Evolutionary conservation across 306 rosid species (phyloP).

Genomic region (Vigna unguiculata): DNA sequence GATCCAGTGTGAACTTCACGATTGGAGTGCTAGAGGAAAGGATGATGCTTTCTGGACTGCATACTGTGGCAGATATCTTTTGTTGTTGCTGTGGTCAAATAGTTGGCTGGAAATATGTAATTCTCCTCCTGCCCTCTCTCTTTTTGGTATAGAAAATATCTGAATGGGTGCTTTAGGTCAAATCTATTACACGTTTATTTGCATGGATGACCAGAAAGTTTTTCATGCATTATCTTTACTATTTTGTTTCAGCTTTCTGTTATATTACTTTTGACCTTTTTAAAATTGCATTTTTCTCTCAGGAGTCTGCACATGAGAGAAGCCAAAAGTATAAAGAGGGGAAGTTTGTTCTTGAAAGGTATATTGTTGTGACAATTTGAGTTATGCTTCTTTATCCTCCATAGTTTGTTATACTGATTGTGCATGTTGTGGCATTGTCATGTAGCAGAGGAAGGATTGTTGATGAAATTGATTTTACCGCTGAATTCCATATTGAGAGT

Average conservation of each 20-base stretch:
- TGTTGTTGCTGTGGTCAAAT: conserved; percentile 95
- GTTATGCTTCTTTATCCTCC: background rate
- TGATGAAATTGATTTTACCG: conserved; percentile 67
- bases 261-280: background rate
- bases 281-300: conserved; percentile 23
- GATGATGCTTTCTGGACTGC: conserved; percentile 84
- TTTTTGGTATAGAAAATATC: background rate
- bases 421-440: conserved; percentile 29
- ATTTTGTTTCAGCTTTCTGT: conserved; percentile 3
- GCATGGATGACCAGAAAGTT: background rate
- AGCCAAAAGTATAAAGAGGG: conserved; percentile 93
- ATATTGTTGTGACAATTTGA: conserved; percentile 23
- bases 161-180: conserved; percentile 12
- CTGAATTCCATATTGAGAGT: conserved; percentile 68
- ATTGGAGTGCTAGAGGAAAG: conserved; percentile 75
- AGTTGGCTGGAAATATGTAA: conserved; percentile 97
- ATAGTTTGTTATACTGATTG: conserved; percentile 34
- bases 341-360: conserved; percentile 95
- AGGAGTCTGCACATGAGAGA: conserved; percentile 88
- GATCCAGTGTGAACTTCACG: conserved; percentile 70
- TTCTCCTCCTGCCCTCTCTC: conserved; percentile 46
- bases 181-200: background rate
- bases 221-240: background rate
- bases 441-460: conserved; percentile 75
- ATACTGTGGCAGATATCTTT: conserved; percentile 80